A percentile compares a stretch with the other conserved stretches of the same genome.
Conservation (phyloP, 352 stramenopile genomes). For the Phytophthora tentaculata region DNA sequence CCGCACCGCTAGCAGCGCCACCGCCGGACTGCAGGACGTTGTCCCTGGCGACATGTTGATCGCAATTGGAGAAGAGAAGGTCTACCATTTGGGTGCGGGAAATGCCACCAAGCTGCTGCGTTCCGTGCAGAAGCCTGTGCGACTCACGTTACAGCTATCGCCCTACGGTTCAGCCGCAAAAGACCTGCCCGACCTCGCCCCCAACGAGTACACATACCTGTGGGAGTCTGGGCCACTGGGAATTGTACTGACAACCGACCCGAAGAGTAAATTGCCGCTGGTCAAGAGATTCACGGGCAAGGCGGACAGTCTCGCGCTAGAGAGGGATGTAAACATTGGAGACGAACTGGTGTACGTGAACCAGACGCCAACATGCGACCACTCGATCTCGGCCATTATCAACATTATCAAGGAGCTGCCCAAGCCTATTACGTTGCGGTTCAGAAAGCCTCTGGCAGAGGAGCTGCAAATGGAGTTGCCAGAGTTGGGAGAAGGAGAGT, state of each 20-base stretch:
- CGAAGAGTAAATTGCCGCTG: slow-evolving; percentile 71
- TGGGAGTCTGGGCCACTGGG: slow-evolving; percentile 77
- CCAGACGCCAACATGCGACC: slow-evolving; percentile 69
- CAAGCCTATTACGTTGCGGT: slow-evolving; percentile 83
- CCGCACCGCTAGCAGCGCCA: slow-evolving; percentile 51
- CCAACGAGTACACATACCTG: slow-evolving; percentile 84
- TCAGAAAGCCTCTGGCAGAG: slow-evolving; percentile 63
- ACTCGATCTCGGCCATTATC: slow-evolving; percentile 79
- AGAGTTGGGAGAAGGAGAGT: slow-evolving; percentile 66
- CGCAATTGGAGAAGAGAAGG: slow-evolving; percentile 77
- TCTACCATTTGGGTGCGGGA: slow-evolving; percentile 72
- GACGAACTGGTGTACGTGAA: slow-evolving; percentile 88
- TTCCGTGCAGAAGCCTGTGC: slow-evolving; percentile 71
- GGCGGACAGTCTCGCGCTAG: slow-evolving; percentile 47
- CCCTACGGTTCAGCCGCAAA: slow-evolving; percentile 59
- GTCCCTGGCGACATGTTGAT: slow-evolving; percentile 78
- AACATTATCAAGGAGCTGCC: slow-evolving; percentile 75
- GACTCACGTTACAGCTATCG: slow-evolving; percentile 69
- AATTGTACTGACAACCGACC: slow-evolving; percentile 75
- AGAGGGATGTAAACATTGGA: slow-evolving; percentile 57
- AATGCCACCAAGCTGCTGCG: slow-evolving; percentile 74
- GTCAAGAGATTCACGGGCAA: slow-evolving; percentile 81
- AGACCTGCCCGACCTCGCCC: slow-evolving; percentile 56
- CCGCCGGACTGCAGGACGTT: slow-evolving; percentile 69
- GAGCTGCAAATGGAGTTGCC: slow-evolving; percentile 58